Base-by-base conservation (phyloP, 441 rosid species). In the Brassica balearica region DNA sequence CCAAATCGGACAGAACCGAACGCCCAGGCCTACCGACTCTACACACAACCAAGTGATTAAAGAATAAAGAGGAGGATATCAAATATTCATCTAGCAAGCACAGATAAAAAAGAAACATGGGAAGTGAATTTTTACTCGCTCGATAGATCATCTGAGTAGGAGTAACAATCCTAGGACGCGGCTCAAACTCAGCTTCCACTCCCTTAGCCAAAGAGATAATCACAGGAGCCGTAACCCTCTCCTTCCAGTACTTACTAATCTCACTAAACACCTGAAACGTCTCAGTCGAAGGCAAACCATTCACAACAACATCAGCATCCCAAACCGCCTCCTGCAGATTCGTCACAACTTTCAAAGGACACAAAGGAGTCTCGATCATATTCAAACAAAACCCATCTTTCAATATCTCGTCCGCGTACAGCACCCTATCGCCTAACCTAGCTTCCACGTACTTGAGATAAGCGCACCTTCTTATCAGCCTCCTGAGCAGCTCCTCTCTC, bases 241-340 rank as follows among this genome's bases (percentile, higher is more conserved):
- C 98, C 74, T 92, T 88, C 99, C 98, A 96, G 46, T 92, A 96
- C 58, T 65, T 84, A 34, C 91, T 88, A 69, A 94, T 94, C 82
- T 94, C 98, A 79, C 87, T 89, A 14, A 96, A 96, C 78, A 96
- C 98, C 85, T 87, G 84, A 8, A 58, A 81, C 0, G 98, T 92
- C 86, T 96, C 99, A 0, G 99, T 94, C 2, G 99, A 96, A 12
- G 98, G 99, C 82, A 96, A 85, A 12, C 97, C 99, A 83, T 96
- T 96, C 34, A 96, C 87, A 8, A 96, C 98, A 46, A 96, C 83
- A 84, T 96, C 99, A 5, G 99, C 98, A 86, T 96, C 99, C 99
- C 99, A 96, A 59, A 91, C 95, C 69, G 99, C 99, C 82, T 96
- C 99, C 75, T 94, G 99, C 77, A 96, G 82, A 85, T 94, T 96